Conservation (phyloP, 805 yeast genomes). For the Lachancea kluyveri region DNA sequence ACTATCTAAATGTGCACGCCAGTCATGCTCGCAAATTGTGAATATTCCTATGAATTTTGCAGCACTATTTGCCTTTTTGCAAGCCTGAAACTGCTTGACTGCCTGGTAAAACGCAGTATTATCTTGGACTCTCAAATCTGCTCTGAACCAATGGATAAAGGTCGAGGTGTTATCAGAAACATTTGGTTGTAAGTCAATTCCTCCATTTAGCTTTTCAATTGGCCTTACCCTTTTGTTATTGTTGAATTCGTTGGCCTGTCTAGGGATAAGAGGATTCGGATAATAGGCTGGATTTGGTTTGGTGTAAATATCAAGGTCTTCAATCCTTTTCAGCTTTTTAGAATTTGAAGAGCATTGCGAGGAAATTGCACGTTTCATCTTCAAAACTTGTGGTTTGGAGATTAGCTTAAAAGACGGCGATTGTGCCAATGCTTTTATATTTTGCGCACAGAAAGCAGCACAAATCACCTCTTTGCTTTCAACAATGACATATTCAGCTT, state of each 20-base stretch:
- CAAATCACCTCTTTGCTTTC: too few relatives aligned
- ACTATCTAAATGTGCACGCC: constrained; percentile 38
- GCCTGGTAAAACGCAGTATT: constrained; percentile 38
- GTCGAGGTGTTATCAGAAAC: constrained; percentile 7
- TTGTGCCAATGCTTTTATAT: too few relatives aligned
- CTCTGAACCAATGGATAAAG: constrained; percentile 41
- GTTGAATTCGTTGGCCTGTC: constrained; percentile 17
- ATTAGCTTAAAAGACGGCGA: too few relatives aligned
- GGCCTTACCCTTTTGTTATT: constrained; percentile 16
- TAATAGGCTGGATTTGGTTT: constrained; percentile 13
- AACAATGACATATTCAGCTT: too few relatives aligned
- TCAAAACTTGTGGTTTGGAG: too few relatives aligned
- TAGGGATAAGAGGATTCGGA: constrained; percentile 14
- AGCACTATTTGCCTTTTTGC: constrained; percentile 8
- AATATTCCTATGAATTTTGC: constrained; percentile 37
- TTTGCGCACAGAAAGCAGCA: too few relatives aligned
- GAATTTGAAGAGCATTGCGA: constrained; percentile 3
- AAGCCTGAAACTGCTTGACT: constrained; percentile 26
- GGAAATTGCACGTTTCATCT: constrained; percentile 5
- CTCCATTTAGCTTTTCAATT: constrained; percentile 9
- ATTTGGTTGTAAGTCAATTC: constrained; percentile 4
- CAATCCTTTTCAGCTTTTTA: constrained; percentile 6
- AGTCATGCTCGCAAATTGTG: constrained; percentile 36
- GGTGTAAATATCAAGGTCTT: constrained; percentile 14
- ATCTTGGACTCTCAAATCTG: constrained; percentile 41